A percentile compares a stretch with the other conserved stretches of the same genome.
phyloP scores from a whole-genome alignment of 148 eudicot genomes.

The Arctostaphylos glauca region DNA sequence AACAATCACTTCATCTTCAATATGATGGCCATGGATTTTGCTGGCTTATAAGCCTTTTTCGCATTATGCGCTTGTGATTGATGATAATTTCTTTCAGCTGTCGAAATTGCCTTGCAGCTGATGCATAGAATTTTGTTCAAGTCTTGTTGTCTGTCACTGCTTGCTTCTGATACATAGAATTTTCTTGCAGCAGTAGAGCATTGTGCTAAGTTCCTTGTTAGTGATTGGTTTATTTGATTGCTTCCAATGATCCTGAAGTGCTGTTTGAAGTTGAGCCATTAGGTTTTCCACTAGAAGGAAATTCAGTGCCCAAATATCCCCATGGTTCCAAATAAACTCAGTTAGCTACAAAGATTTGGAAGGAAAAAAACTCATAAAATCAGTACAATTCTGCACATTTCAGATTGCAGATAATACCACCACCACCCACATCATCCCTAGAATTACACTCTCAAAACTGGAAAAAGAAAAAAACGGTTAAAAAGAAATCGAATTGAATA shows the following conservation, averaged over 20 bases:
- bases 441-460: neutral
- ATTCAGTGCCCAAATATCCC: neutral
- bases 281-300: neutral
- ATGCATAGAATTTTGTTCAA: neutral
- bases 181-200: neutral
- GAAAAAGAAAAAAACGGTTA: neutral
- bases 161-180: too few relatives aligned
- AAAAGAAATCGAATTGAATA: neutral
- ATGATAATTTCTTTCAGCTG: neutral
- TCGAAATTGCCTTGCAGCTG: neutral
- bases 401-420: neutral
- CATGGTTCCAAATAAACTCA: neutral
- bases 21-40: neutral
- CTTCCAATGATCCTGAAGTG: neutral
- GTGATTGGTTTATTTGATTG: neutral
- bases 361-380: neutral
- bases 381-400: neutral
- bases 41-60: neutral
- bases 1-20: neutral
- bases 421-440: neutral
- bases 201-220: neutral
- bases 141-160: neutral
- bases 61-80: neutral
- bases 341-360: neutral
- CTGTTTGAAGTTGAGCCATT: conserved; percentile 1